These are phyloP conservation scores for Fraxinus dipetala DNA, from an alignment of 305 asterid genomes.

Conservation along the genomic window DNA sequence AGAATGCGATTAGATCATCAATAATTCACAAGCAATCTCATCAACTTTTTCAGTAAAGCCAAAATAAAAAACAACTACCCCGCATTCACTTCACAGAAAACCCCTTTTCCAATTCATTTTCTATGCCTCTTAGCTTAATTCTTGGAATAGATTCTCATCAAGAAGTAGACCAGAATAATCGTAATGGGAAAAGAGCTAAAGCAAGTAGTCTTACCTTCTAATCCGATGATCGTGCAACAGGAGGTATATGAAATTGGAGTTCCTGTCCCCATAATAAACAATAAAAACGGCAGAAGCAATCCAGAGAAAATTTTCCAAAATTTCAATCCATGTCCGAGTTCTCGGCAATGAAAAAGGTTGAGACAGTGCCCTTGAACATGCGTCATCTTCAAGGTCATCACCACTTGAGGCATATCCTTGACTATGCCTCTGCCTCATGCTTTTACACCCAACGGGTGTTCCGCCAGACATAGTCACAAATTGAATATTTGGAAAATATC, in stretches of 20 bases:
- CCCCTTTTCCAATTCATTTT: not conserved
- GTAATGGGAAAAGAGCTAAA: not conserved
- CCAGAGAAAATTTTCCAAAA: constrained; percentile 54
- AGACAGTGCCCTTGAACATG: constrained; percentile 40
- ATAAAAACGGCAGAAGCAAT: constrained; percentile 50
- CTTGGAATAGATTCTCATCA: not conserved
- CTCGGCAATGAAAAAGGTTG: constrained; percentile 29
- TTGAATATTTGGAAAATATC: not conserved
- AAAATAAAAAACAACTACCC: not conserved
- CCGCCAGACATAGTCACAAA: constrained; percentile 55
- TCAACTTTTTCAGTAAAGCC: not conserved
- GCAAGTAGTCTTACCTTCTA: constrained; percentile 37
- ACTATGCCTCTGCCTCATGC: constrained; percentile 57
- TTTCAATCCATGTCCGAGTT: constrained; percentile 44
- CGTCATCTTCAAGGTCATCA: constrained; percentile 69
- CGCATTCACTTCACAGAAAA: not conserved
- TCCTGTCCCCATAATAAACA: constrained; percentile 50
- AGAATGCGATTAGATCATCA: not conserved
- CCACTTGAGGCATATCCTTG: constrained; percentile 62
- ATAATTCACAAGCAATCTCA: not conserved
- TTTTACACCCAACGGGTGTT: constrained; percentile 48
- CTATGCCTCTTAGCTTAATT: not conserved
- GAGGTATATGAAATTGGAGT: constrained; percentile 48
- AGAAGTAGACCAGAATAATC: not conserved
- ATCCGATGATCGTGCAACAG: constrained; percentile 52